phyloP scores from a whole-genome alignment of 2,329 filamentous ascomycete species.

The Sodiomyces alkalinus region DNA sequence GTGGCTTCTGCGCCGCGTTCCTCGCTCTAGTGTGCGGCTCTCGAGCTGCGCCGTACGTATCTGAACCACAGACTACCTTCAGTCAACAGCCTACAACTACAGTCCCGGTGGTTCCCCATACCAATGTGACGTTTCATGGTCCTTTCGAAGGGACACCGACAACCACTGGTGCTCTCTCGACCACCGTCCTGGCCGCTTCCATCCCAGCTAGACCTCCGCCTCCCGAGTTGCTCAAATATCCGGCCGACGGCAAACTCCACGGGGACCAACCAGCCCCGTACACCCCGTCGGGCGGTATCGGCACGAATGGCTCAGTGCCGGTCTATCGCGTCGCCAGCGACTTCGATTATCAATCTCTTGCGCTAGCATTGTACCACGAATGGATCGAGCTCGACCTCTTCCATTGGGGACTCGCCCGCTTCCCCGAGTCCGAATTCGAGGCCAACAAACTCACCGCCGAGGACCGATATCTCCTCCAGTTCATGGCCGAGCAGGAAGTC shows the following conservation, averaged over 20 bases:
- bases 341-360: slow-evolving; percentile 69
- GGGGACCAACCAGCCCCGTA: slow-evolving; percentile 56
- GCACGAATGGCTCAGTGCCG: slow-evolving; percentile 62
- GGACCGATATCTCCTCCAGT: slow-evolving; percentile 55
- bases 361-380: slow-evolving; percentile 64
- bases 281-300: slow-evolving; percentile 55
- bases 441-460: slow-evolving; percentile 51
- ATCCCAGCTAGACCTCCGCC: slow-evolving; percentile 43
- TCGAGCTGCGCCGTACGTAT: slow-evolving; percentile 18
- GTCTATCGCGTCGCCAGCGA: slow-evolving; percentile 68
- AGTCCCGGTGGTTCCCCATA: slow-evolving; percentile 19
- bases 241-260: slow-evolving; percentile 53
- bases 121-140: slow-evolving; percentile 51
- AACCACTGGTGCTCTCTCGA: slow-evolving; percentile 53
- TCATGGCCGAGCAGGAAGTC: slow-evolving; percentile 64
- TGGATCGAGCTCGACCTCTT: slow-evolving; percentile 78
- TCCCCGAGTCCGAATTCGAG: slow-evolving; percentile 53
- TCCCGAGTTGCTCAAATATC: slow-evolving; percentile 52
- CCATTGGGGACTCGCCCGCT: slow-evolving; percentile 57
- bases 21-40: slow-evolving; percentile 8
- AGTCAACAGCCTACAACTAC: slow-evolving; percentile 14
- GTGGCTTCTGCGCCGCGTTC: slow-evolving; percentile 7
- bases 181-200: slow-evolving; percentile 40
- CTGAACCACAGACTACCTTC: slow-evolving; percentile 19
- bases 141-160: slow-evolving; percentile 50